phyloP scores from a whole-genome alignment of 352 stramenopile genomes.

The Pythium phragmitis region DNA sequence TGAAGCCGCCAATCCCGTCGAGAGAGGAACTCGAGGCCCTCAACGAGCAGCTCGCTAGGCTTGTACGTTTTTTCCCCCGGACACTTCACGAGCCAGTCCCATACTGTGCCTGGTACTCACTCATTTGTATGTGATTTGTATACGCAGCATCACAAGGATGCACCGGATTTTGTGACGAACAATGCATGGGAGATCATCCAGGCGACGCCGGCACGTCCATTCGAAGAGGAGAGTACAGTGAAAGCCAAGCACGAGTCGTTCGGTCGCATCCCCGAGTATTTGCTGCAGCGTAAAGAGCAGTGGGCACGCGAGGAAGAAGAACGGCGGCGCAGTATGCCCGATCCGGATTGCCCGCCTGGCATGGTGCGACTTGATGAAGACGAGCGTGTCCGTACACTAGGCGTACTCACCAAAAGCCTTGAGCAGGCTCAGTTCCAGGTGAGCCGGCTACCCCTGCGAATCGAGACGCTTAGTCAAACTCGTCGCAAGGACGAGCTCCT shows the following conservation, averaged over 20 bases:
- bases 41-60: conserved; percentile 20
- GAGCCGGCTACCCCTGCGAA: conserved; percentile 73
- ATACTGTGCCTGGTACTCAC: not conserved
- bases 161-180: conserved; percentile 61
- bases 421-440: conserved; percentile 65
- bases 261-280: conserved; percentile 66
- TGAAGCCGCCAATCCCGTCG: conserved; percentile 26
- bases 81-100: not conserved
- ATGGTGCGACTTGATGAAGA: conserved; percentile 85
- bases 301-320: conserved; percentile 87
- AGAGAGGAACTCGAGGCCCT: conserved; percentile 24
- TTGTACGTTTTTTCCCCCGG: conserved; percentile 4
- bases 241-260: conserved; percentile 38
- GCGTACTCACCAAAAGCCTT: conserved; percentile 61
- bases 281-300: conserved; percentile 72
- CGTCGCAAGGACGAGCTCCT: conserved; percentile 82
- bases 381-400: conserved; percentile 69
- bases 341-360: conserved; percentile 84
- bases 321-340: conserved; percentile 57
- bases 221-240: conserved; percentile 18
- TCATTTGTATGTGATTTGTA: not conserved
- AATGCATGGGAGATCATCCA: conserved; percentile 84
- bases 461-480: conserved; percentile 82
- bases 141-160: conserved; percentile 53
- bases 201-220: conserved; percentile 27